Base-by-base conservation (phyloP, 805 yeast species). In the Pichia insulana region DNA sequence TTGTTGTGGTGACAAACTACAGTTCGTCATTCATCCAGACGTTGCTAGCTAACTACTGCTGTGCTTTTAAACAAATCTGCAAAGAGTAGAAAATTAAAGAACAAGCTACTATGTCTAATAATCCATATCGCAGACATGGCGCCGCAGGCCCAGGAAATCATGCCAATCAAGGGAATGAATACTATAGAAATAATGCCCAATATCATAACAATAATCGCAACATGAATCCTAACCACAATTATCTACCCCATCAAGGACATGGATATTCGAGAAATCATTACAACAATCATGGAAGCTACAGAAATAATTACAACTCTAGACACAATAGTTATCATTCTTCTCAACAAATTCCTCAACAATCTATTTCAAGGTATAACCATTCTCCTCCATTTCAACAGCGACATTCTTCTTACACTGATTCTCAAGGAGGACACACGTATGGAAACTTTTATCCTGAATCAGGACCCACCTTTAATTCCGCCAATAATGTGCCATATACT, bases 51-150 rank as follows among this genome's bases (percentile, higher is more conserved):
- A n/a, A n/a, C n/a, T n/a, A n/a, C n/a, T n/a, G n/a, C n/a, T n/a
- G n/a, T n/a, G n/a, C n/a, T n/a, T n/a, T n/a, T n/a, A n/a, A n/a
- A 28, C 15, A 28, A 6, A 28, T 6, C 6, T 12, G 13, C 15
- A 6, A 28, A 28, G 13, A 28, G 10, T n/a, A 28, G 31, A n/a
- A 12, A 26, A 11, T 26, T 26, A 26, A 7, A 32, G 17, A 17
- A 16, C 4, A 8, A 17, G 8, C 9, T 5, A 32, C 12, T 2
- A 42, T 42, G 45, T 42, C 45, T 6, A 40, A 37, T 12, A 37
- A 42, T 26, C 42, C 34, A 10, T 42, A 42, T 22, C 38, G 45
- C 22, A 30, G 45, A 17, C 36, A 34, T 6, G 42, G 45, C 5
- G 31, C 10, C 2, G 16, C 45, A 3, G 32, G 38, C 1, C 12